phyloP scores from a whole-genome alignment of 1,139 yeast species.

The Candida glucosophila region DNA sequence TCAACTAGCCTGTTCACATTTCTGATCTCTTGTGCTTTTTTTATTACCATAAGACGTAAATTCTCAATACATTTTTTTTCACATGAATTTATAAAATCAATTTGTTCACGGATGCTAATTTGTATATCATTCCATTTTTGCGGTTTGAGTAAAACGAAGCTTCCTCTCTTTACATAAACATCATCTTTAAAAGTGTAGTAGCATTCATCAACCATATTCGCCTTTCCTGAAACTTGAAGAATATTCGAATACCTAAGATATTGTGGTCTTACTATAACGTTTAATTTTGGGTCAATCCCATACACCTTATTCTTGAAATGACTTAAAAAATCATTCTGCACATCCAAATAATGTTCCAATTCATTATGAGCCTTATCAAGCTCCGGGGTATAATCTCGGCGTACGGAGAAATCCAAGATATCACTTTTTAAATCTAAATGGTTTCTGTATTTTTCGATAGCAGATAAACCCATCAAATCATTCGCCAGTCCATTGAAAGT shows the following conservation, averaged over 20 bases:
- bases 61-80: constrained; percentile 39
- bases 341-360: constrained; percentile 17
- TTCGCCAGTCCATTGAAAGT: no score
- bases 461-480: no score
- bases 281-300: constrained; percentile 21
- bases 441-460: no score
- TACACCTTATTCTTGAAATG: constrained; percentile 13
- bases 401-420: constrained; percentile 26
- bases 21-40: constrained; percentile 33
- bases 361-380: constrained; percentile 23
- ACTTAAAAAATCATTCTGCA: constrained; percentile 16
- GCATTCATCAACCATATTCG: constrained; percentile 17
- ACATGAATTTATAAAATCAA: constrained; percentile 20
- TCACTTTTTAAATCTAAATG: no score
- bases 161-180: constrained; percentile 21
- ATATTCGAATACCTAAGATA: constrained; percentile 26
- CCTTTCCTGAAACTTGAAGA: constrained; percentile 25
- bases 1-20: constrained; percentile 44
- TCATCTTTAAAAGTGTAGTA: constrained; percentile 9
- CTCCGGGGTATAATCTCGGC: constrained; percentile 17
- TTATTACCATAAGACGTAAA: constrained; percentile 31
- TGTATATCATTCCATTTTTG: constrained; percentile 25
- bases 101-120: constrained; percentile 14
- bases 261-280: constrained; percentile 17
- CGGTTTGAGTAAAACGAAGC: constrained; percentile 23